Percentiles rank a stretch among this genome's conserved stretches.
These are phyloP conservation scores for Hymenoscyphus occultus DNA, from an alignment of 2,329 filamentous ascomycete species.

Conservation along the genomic window DNA sequence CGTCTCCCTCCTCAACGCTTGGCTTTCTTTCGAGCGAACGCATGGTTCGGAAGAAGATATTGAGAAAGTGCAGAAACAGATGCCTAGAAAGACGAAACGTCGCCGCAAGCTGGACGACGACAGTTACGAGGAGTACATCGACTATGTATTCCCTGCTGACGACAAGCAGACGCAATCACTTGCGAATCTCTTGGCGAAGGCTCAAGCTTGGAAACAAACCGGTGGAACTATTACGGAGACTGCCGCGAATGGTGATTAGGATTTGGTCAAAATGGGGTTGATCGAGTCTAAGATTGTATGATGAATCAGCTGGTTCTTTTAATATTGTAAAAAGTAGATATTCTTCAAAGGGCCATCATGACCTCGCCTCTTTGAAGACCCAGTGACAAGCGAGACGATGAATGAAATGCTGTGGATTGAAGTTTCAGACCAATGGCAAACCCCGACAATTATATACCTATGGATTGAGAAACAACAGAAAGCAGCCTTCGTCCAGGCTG, in stretches of 20 bases:
- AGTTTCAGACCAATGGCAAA: background rate
- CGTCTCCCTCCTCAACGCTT: conserved; percentile 86
- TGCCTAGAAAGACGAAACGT: conserved; percentile 92
- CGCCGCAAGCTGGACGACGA: conserved; percentile 88
- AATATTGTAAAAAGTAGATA: background rate
- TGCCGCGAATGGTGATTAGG: conserved; percentile 19
- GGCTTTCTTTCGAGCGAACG: conserved; percentile 86
- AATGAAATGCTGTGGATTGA: background rate
- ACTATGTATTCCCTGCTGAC: conserved; percentile 96
- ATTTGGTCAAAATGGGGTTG: background rate
- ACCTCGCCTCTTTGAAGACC: too few relatives aligned
- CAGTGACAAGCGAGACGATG: too few relatives aligned
- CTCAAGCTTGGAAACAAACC: conserved; percentile 63
- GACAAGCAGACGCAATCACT: conserved; percentile 82
- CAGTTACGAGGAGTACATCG: conserved; percentile 92
- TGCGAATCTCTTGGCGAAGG: conserved; percentile 79
- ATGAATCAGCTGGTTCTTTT: background rate
- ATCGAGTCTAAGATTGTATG: background rate
- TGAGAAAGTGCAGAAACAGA: conserved; percentile 83
- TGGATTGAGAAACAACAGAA: background rate
- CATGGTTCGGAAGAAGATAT: conserved; percentile 75
- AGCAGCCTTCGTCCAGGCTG: background rate
- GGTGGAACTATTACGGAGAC: conserved; percentile 33
- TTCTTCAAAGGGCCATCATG: background rate
- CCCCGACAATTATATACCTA: background rate